Percentiles rank a stretch among this genome's conserved stretches.
Evolutionary conservation across 2,329 filamentous ascomycete species (phyloP).

Genomic region (Xylariaceae sp.): DNA sequence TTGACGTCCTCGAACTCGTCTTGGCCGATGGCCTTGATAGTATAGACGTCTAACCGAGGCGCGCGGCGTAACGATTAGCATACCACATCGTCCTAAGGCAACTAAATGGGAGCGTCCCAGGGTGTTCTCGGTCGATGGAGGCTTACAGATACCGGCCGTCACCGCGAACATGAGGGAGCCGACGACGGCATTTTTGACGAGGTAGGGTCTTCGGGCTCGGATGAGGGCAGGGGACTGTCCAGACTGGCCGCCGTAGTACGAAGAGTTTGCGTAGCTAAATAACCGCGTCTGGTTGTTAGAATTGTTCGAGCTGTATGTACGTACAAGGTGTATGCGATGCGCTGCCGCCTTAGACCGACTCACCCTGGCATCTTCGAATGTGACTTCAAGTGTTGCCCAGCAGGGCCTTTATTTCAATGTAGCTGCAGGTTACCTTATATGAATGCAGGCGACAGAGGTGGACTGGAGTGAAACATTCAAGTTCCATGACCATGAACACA

Average conservation of each 20-base stretch:
- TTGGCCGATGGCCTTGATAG: slow-evolving; percentile 80
- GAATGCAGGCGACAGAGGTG: too few relatives aligned
- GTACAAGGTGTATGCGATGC: not conserved
- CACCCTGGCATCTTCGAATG: slow-evolving; percentile 24
- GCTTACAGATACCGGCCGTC: slow-evolving; percentile 80
- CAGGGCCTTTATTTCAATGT: slow-evolving; percentile 10
- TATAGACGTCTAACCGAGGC: slow-evolving; percentile 46
- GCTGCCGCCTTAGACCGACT: too few relatives aligned
- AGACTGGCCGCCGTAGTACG: slow-evolving; percentile 88
- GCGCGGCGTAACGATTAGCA: slow-evolving; percentile 5
- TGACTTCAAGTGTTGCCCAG: slow-evolving; percentile 13
- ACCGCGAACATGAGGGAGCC: slow-evolving; percentile 71
- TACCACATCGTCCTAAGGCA: not conserved
- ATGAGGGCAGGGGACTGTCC: slow-evolving; percentile 84
- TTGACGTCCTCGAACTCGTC: slow-evolving; percentile 96
- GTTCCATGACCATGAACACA: too few relatives aligned
- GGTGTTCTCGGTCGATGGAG: not conserved
- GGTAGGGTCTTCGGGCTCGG: slow-evolving; percentile 84
- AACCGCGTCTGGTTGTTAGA: not conserved
- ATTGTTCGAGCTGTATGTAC: too few relatives aligned
- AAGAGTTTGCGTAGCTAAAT: slow-evolving; percentile 47
- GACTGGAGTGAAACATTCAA: too few relatives aligned
- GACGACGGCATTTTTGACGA: slow-evolving; percentile 81
- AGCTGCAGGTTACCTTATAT: not conserved
- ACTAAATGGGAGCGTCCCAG: too few relatives aligned